Conservation (phyloP, 306 rosid genomes). For the cucumber (Cucumis sativus) region DNA sequence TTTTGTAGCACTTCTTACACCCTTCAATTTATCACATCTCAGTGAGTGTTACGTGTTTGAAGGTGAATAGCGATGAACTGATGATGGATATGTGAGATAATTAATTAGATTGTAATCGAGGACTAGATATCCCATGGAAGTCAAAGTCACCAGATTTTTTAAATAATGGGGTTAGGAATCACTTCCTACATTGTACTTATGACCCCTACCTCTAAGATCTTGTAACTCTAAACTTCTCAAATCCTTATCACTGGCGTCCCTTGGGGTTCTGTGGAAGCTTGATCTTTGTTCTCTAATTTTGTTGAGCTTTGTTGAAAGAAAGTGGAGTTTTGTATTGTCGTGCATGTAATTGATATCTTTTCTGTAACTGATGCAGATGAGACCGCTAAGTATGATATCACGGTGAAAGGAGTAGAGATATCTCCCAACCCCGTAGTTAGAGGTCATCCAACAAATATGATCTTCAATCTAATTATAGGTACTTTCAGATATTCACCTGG, state of each 20-base stretch:
- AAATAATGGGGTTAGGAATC: neutral
- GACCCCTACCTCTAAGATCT: neutral
- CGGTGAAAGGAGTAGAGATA: conserved; percentile 60
- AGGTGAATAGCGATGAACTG: neutral
- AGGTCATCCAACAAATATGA: conserved; percentile 71
- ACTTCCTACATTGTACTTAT: neutral
- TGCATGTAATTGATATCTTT: neutral
- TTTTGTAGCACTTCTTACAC: neutral
- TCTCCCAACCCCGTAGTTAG: conserved; percentile 57
- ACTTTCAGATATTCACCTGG: neutral
- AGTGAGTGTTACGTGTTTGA: neutral
- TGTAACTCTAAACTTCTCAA: neutral
- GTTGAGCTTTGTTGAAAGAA: neutral
- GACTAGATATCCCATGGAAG: neutral
- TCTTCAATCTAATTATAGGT: conserved; percentile 72
- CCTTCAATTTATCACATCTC: neutral
- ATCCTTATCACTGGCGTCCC: neutral
- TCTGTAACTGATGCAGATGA: conserved; percentile 33
- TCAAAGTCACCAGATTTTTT: too few relatives aligned
- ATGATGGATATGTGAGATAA: neutral
- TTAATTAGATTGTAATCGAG: neutral
- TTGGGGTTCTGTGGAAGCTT: neutral
- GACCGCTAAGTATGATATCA: conserved; percentile 44
- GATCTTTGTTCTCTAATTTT: neutral
- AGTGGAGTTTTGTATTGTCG: neutral